Percentiles rank a stretch among this genome's conserved stretches.
These are phyloP conservation scores for Tuctoria greenei DNA, from an alignment of 176 grass and related monocot genomes.

Conservation along the genomic window DNA sequence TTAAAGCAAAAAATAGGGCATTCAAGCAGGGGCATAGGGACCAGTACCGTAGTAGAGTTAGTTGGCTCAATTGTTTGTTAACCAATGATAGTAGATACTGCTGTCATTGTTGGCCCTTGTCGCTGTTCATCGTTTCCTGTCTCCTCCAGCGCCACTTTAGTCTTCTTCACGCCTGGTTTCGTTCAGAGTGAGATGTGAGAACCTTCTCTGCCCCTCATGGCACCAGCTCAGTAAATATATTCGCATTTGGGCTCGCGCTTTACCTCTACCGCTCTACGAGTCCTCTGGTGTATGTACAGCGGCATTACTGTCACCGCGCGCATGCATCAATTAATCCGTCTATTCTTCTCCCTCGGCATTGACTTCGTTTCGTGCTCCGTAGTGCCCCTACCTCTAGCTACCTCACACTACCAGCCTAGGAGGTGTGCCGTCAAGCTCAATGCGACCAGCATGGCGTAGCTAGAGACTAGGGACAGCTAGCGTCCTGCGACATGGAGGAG, in stretches of 20 bases:
- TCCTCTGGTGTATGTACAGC: background rate
- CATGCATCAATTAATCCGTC: slow-evolving; percentile 34
- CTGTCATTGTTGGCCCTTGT: background rate
- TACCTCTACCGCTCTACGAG: background rate
- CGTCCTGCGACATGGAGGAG: slow-evolving; percentile 31
- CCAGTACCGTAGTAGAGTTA: background rate
- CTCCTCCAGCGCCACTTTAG: background rate
- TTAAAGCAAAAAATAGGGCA: slow-evolving; percentile 5
- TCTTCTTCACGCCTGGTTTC: background rate
- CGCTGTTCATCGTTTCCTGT: slow-evolving; percentile 2
- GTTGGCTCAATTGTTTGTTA: slow-evolving; percentile 11
- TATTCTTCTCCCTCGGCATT: slow-evolving; percentile 33
- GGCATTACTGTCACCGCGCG: background rate
- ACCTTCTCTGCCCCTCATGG: slow-evolving; percentile 26
- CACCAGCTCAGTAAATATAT: background rate
- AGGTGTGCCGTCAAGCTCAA: background rate
- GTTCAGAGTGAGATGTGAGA: slow-evolving; percentile 16
- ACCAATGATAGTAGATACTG: background rate
- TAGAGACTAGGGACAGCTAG: slow-evolving; percentile 23
- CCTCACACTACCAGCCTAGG: background rate
- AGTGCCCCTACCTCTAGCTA: background rate
- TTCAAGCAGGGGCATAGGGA: background rate
- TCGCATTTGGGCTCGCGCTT: background rate
- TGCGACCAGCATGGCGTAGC: slow-evolving; percentile 20
- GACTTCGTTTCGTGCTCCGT: slow-evolving; percentile 35